Evolutionary conservation across 2,329 filamentous ascomycete species (phyloP), one percentile per base, ranked within the genome.

Genomic region (Penicillium freii): DNA sequence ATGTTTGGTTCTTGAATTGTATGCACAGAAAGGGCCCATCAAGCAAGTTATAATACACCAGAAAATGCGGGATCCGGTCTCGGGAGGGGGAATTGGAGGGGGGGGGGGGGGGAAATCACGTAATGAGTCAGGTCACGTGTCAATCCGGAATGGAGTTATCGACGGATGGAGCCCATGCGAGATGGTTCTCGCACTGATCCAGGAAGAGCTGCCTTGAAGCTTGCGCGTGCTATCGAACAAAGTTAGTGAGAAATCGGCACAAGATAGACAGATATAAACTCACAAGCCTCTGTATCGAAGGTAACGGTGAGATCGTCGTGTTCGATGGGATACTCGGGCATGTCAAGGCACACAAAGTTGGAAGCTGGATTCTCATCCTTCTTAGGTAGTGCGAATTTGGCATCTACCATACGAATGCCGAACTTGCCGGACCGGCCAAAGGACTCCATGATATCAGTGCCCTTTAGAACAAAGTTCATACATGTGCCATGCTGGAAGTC

Each of bases 241-340:
- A n/a, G 29, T 57, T 47, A 57, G 54, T 13, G 7, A 27, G 13
- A 31, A 31, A 29, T 10, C 10, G 43, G 53, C 36, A 49, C 27
- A 15, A 54, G 1, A 9, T 1, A 7, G 6, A 19, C n/a, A 23
- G n/a, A 1, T 21, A 23, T 19, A 51, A 51, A 81, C 88, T 79
- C 75, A 92, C 89, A 88, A 68, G 82, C 79, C 71, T 91, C 88
- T 45, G 82, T 87, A 62, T 96, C 91, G 79, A 97, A 97, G 59
- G 87, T 76, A 68, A 97, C 87, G 11, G 87, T 84, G 64, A 97
- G 91, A 77, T 97, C 92, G 73, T 96, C 92, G 75, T 96, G 91
- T 77, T 96, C 92, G 50, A 90, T 90, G 1, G 92, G 90, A 73
- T 95, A 90, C 67, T 96, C 92, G 19, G 92, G 88, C 73, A 92